phyloP scores from a whole-genome alignment of 164 flowering plant genomes.

The Magnolia kwangsiensis region DNA sequence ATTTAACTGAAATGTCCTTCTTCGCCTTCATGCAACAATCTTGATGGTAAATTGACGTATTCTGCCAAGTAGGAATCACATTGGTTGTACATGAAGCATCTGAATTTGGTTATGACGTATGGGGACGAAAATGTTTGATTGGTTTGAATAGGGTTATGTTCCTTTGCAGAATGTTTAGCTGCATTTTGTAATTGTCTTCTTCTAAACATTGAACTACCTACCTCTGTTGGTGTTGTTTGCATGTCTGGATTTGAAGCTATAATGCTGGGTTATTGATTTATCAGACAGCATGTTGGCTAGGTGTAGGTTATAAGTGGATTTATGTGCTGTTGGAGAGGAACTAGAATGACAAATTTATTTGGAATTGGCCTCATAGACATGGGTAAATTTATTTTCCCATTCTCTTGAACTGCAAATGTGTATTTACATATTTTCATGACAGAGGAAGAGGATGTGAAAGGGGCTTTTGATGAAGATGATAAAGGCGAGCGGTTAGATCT shows the following conservation, averaged over 20 bases:
- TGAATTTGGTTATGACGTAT: not conserved
- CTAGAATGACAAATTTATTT: not conserved
- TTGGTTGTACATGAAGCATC: no score
- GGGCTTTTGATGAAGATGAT: slow-evolving; percentile 62
- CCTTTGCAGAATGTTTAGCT: not conserved
- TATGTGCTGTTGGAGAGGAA: no score
- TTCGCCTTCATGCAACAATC: no score
- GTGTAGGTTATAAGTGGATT: not conserved
- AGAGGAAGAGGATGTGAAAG: slow-evolving; percentile 64
- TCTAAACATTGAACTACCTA: not conserved
- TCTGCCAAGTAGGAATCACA: no score
- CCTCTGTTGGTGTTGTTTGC: not conserved
- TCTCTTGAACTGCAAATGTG: not conserved
- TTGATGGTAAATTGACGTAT: no score
- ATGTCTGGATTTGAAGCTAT: not conserved
- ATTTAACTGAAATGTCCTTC: no score
- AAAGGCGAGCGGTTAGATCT: slow-evolving; percentile 67
- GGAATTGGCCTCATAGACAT: not conserved
- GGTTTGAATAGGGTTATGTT: not conserved
- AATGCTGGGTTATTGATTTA: not conserved
- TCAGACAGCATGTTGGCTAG: not conserved
- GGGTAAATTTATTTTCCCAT: not conserved
- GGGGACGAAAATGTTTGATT: not conserved
- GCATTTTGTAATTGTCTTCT: not conserved
- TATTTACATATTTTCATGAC: slow-evolving; percentile 25